Evolutionary conservation across 116 monocot species (phyloP).

Genomic region (Thalassia testudinum): DNA sequence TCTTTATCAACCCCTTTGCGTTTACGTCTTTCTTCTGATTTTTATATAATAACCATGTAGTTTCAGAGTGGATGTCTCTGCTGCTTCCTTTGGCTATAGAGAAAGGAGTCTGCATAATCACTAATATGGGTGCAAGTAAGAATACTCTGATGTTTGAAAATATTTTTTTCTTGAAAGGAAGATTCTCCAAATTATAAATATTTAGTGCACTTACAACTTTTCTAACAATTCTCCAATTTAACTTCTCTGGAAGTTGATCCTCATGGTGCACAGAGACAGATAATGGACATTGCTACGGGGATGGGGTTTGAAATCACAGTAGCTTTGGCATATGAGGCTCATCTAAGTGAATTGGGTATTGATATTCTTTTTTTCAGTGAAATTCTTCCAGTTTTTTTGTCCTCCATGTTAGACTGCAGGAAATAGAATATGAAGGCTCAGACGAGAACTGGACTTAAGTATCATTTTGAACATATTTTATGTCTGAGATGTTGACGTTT

Average conservation of each 20-base stretch:
- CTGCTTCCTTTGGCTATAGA: constrained; percentile 66
- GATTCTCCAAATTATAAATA: background rate
- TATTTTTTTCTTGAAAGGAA: too few species aligned
- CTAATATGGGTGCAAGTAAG: constrained; percentile 93
- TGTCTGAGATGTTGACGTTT: too few species aligned
- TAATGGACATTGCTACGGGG: constrained; percentile 37
- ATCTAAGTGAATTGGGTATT: constrained; percentile 20
- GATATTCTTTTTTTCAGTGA: background rate
- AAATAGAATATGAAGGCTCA: too few species aligned
- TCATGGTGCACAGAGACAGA: constrained; percentile 62
- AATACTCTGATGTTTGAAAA: constrained; percentile 4
- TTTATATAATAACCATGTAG: constrained; percentile 15
- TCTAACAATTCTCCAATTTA: background rate
- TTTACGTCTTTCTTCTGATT: background rate
- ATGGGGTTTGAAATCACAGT: constrained; percentile 38
- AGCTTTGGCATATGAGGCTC: constrained; percentile 59
- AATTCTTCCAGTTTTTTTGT: too few species aligned
- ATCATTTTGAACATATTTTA: too few species aligned
- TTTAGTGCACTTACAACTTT: too few species aligned
- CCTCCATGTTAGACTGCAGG: too few species aligned
- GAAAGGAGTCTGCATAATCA: constrained; percentile 74
- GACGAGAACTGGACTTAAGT: too few species aligned
- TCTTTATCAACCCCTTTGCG: too few species aligned
- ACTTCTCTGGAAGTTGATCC: constrained; percentile 54
- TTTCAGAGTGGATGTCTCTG: constrained; percentile 69